phyloP scores from a whole-genome alignment of 2,329 filamentous ascomycete genomes.

The Fusarium pseudograminearum region DNA sequence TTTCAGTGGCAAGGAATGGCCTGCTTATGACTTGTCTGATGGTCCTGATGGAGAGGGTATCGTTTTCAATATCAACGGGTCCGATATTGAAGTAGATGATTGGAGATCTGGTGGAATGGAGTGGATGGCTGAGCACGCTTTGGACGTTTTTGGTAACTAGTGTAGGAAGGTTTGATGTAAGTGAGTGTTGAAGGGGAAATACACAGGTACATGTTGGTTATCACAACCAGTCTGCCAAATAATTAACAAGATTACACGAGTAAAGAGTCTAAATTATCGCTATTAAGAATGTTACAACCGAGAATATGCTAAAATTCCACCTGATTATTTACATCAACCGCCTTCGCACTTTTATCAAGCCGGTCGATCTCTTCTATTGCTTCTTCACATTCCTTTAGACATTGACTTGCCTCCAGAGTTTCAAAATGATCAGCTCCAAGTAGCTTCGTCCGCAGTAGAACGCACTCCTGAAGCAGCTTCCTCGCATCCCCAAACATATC shows the following conservation, averaged over 20 bases:
- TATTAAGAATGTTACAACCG: background rate
- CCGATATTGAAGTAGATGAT: constrained; percentile 47
- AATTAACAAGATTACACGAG: background rate
- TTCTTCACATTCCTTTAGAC: background rate
- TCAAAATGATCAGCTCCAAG: background rate
- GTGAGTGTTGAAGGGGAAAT: background rate
- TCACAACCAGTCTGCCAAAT: background rate
- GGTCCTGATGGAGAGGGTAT: constrained; percentile 43
- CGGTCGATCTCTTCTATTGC: background rate
- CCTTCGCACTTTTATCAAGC: background rate
- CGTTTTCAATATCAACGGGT: constrained; percentile 47
- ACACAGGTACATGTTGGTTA: background rate
- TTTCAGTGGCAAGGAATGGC: constrained; percentile 42
- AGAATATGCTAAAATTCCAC: background rate
- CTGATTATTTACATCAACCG: background rate
- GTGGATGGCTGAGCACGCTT: constrained; percentile 47
- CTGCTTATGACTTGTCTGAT: constrained; percentile 38
- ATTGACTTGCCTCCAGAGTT: background rate
- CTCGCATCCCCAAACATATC: background rate
- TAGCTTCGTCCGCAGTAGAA: background rate
- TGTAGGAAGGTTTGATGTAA: background rate
- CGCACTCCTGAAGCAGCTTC: background rate
- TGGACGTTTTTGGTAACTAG: constrained; percentile 47
- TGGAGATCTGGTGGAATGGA: constrained; percentile 48
- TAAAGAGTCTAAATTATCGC: background rate